These are phyloP conservation scores for Chlorencoelia australis DNA, from an alignment of 2,329 filamentous ascomycete species.

Conservation along the genomic window DNA sequence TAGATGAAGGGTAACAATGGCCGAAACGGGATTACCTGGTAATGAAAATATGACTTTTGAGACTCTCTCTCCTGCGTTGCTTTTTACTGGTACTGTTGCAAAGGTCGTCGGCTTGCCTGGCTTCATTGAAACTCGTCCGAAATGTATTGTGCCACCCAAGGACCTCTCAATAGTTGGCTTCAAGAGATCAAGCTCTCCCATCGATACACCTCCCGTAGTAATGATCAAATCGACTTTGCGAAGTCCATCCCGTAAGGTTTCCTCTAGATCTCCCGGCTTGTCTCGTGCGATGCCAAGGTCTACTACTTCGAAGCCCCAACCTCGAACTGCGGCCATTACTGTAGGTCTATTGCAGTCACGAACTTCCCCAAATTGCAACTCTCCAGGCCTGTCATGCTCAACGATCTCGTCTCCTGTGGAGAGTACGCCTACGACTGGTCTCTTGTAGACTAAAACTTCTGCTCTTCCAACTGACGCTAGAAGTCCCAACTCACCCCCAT, in stretches of 20 bases:
- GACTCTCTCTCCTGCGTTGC: conserved; percentile 45
- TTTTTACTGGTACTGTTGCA: conserved; percentile 67
- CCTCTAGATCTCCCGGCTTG: conserved; percentile 62
- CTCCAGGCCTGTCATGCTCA: conserved; percentile 52
- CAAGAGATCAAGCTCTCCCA: conserved; percentile 94
- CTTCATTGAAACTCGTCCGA: conserved; percentile 95
- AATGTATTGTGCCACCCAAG: conserved; percentile 88
- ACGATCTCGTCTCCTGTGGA: conserved; percentile 96
- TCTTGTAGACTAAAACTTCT: conserved; percentile 61
- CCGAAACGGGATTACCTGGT: conserved; percentile 88
- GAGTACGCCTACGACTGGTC: conserved; percentile 73
- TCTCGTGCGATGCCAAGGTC: conserved; percentile 83
- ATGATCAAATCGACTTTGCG: conserved; percentile 71
- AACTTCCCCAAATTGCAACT: conserved; percentile 70
- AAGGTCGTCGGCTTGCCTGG: conserved; percentile 97
- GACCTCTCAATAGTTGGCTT: conserved; percentile 91
- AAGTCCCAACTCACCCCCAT: conserved; percentile 85
- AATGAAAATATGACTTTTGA: conserved; percentile 75
- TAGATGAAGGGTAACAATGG: conserved; percentile 85
- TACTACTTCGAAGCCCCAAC: conserved; percentile 67
- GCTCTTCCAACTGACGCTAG: conserved; percentile 73
- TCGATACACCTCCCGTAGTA: conserved; percentile 89
- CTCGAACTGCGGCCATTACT: conserved; percentile 64
- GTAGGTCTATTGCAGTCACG: conserved; percentile 89
- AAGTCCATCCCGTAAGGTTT: conserved; percentile 64